phyloP scores from a whole-genome alignment of 257 asterid species.

The Paraleonurus japonicus region DNA sequence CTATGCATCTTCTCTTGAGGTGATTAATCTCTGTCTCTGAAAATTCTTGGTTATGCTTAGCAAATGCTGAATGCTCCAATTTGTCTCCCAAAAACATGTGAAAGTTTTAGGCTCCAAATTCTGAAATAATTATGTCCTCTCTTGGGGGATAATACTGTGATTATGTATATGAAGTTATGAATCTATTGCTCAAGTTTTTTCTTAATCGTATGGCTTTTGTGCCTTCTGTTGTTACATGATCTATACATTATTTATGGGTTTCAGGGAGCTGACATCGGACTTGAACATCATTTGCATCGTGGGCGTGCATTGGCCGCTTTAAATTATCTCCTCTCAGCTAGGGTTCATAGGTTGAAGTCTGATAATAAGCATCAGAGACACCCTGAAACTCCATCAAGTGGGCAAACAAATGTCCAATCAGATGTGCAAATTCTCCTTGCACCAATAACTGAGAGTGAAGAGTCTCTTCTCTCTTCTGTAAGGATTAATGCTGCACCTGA shows the following conservation, averaged over 20 bases:
- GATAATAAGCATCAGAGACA: constrained; percentile 50
- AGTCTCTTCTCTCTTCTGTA: constrained; percentile 85
- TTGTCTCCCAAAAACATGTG: background rate
- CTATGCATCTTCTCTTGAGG: constrained; percentile 84
- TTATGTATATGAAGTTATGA: constrained; percentile 11
- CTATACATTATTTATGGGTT: constrained; percentile 26
- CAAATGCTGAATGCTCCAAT: constrained; percentile 14
- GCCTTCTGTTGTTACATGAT: constrained; percentile 1
- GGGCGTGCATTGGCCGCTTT: constrained; percentile 96
- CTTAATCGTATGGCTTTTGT: constrained; percentile 13
- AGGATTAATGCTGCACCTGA: constrained; percentile 34
- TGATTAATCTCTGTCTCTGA: constrained; percentile 26
- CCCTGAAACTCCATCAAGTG: constrained; percentile 52
- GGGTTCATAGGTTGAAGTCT: constrained; percentile 66
- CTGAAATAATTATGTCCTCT: constrained; percentile 20
- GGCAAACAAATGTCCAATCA: constrained; percentile 70
- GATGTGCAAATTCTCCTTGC: constrained; percentile 76
- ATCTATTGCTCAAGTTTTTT: constrained; percentile 5
- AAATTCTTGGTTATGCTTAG: constrained; percentile 16
- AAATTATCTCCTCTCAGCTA: constrained; percentile 62
- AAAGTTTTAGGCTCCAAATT: constrained; percentile 14
- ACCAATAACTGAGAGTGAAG: constrained; percentile 73
- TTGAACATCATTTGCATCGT: constrained; percentile 96
- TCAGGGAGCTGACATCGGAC: constrained; percentile 84
- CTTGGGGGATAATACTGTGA: constrained; percentile 8